A percentile compares a stretch with the other conserved stretches of the same genome.
phyloP scores from a whole-genome alignment of 2,329 filamentous ascomycete species.

The Paraphaeosphaeria sporulosa region DNA sequence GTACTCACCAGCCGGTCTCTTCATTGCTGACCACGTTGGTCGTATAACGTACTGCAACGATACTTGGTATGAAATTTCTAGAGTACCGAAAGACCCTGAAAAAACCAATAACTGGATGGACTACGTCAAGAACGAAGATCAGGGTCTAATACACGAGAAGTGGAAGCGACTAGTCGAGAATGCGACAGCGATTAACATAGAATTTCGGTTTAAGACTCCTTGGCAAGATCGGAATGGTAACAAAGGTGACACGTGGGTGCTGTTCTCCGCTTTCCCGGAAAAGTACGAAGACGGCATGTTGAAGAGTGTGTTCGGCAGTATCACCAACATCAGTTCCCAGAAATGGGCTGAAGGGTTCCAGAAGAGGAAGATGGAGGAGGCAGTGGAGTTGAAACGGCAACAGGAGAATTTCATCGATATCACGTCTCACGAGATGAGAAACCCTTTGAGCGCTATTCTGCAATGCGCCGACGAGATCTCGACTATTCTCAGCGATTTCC shows the following conservation, averaged over 20 bases:
- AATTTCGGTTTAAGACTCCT: constrained; percentile 77
- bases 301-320: constrained; percentile 79
- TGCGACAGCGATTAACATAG: constrained; percentile 70
- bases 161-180: constrained; percentile 70
- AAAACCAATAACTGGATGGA: constrained; percentile 75
- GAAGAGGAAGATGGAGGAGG: constrained; percentile 78
- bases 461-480: constrained; percentile 80
- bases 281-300: constrained; percentile 68
- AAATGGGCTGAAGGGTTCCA: constrained; percentile 86
- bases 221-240: constrained; percentile 68
- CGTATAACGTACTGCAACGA: constrained; percentile 83
- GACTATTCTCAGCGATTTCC: constrained; percentile 57
- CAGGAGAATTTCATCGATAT: constrained; percentile 87
- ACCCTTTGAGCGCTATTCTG: constrained; percentile 76
- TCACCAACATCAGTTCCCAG: constrained; percentile 85
- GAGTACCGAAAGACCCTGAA: constrained; percentile 66
- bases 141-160: constrained; percentile 62
- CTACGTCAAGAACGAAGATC: constrained; percentile 73
- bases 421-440: constrained; percentile 78
- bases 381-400: constrained; percentile 79
- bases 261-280: constrained; percentile 80
- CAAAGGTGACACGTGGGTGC: constrained; percentile 74
- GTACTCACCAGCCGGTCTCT: constrained; percentile 83
- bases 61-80: constrained; percentile 74
- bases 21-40: constrained; percentile 77